phyloP scores from a whole-genome alignment of 179 eudicot species.

The Beta lomatogona region DNA sequence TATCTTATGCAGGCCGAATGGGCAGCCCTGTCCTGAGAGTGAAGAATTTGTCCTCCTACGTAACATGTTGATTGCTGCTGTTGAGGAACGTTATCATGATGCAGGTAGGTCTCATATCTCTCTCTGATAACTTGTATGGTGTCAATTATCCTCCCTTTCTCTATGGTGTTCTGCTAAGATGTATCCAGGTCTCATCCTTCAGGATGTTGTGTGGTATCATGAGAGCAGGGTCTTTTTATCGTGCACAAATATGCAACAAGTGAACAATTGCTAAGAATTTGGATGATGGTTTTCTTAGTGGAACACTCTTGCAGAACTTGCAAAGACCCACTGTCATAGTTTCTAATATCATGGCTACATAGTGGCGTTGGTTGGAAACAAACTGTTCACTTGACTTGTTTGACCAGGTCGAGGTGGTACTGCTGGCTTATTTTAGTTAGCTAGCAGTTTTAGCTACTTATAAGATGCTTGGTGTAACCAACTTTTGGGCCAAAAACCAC shows the following conservation, averaged over 20 bases:
- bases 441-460: not conserved
- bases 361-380: no score
- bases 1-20: conserved; percentile 57
- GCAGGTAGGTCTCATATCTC: conserved; percentile 51
- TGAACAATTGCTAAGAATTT: not conserved
- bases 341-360: no score
- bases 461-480: not conserved
- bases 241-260: not conserved
- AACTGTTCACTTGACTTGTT: no score
- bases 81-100: conserved; percentile 76
- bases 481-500: no score
- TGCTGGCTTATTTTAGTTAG: not conserved
- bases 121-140: not conserved
- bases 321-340: not conserved
- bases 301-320: not conserved
- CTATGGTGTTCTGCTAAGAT: not conserved
- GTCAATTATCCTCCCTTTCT: not conserved
- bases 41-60: conserved; percentile 71
- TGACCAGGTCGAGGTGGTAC: not conserved
- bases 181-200: not conserved
- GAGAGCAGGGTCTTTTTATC: not conserved
- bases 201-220: not conserved
- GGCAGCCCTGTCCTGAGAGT: conserved; percentile 71
- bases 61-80: conserved; percentile 77
- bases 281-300: not conserved